These are phyloP conservation scores for Cladosporium velox DNA, from an alignment of 2,329 filamentous ascomycete species.

Conservation along the genomic window DNA sequence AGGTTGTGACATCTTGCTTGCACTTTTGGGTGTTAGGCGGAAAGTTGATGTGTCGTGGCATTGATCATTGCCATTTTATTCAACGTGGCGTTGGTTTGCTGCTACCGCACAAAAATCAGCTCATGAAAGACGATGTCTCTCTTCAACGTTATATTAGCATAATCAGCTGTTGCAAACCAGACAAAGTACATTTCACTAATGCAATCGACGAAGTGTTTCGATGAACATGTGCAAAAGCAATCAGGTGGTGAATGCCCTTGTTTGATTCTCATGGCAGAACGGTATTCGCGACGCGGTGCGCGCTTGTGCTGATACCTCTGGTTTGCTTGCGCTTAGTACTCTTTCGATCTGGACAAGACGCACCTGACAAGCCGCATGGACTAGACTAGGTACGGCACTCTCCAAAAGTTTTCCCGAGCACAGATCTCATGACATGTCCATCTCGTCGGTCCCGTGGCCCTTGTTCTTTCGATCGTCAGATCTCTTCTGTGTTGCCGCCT, in stretches of 20 bases:
- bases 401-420: background rate
- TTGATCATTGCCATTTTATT: background rate
- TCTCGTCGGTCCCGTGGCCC: conserved; percentile 42
- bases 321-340: background rate
- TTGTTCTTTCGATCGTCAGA: conserved; percentile 49
- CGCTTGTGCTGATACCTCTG: background rate
- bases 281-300: background rate
- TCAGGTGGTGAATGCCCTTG: background rate
- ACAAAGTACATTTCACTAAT: background rate
- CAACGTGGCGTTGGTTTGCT: background rate
- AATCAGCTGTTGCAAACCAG: background rate
- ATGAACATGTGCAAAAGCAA: background rate
- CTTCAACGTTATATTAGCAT: background rate
- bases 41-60: background rate
- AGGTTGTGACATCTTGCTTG: background rate
- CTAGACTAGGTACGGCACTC: background rate
- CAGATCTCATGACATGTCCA: conserved; percentile 38
- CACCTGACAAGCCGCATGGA: background rate
- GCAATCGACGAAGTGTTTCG: background rate
- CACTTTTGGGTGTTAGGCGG: background rate
- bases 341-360: background rate
- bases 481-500: conserved; percentile 57
- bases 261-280: background rate
- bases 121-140: background rate
- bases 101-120: background rate